Base-by-base conservation (phyloP, 2,329 filamentous ascomycete species). In the Claviceps monticola region DNA sequence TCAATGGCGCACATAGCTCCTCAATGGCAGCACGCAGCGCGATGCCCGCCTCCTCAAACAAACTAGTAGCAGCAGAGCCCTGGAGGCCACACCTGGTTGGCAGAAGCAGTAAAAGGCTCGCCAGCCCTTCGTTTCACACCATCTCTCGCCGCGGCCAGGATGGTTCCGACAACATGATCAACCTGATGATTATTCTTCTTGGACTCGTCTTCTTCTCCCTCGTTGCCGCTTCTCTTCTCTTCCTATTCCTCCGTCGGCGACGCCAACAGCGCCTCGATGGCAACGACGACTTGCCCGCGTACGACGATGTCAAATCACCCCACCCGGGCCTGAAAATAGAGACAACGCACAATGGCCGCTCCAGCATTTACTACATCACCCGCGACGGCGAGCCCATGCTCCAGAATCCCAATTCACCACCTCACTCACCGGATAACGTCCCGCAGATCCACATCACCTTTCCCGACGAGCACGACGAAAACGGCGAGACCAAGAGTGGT, bases 401-500 rank as follows among this genome's bases (percentile, higher is more conserved):
- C 58, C 77, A 82, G 57, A 86, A 86, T 68, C 85, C 86, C 36
- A 74, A 78, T 54, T 84, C 82, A 56, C 84, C 88, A 16, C 86
- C 90, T 21, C 74, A 84, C 60, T 87, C 84, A 46, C 84, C 86
- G n/a, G 87, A 80, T 68, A 84, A 86, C 58, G 78, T 97, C 29
- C 93, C 93, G 19, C 87, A 97, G 71, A 98, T 98, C 62, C 88
- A 90, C 69, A 95, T 98, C 68, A 97, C 93, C 38, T 97, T 98
- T 74, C 93, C 93, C 16, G 88, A 94, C 61, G 93, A 97, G 74
- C 84, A 94, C 60, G 90, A 96, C 64, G 86, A 88, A 59, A 73
- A 80, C 51, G 91, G 91, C 59, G 88, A 83, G 68, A 78, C 78
- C 60, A 86, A 86, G 72, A 88, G 84, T 58, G 91, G 91, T 37